A percentile compares a stretch with the other conserved stretches of the same genome.
These are phyloP conservation scores for Paragyromitra xinjiangensis DNA, from an alignment of 495 filamentous ascomycete genomes.

Conservation along the genomic window DNA sequence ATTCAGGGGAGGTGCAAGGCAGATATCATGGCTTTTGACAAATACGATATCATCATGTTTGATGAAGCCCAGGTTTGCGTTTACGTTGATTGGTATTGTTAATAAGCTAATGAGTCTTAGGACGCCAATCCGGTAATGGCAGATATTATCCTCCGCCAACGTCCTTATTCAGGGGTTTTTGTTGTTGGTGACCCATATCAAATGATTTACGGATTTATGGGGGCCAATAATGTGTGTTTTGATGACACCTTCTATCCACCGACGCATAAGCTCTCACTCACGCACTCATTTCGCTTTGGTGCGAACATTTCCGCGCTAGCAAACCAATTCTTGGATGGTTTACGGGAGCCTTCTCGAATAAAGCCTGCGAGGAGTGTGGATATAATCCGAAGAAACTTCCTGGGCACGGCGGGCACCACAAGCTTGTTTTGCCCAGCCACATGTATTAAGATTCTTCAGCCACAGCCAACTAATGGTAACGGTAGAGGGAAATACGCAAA, in stretches of 20 bases:
- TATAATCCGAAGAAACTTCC: neutral
- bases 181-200: constrained; percentile 49
- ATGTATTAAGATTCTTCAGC: neutral
- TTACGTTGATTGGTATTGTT: neutral
- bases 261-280: constrained; percentile 17
- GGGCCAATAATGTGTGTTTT: constrained; percentile 44
- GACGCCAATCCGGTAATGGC: constrained; percentile 43
- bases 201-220: constrained; percentile 47
- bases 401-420: neutral
- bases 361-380: constrained; percentile 15
- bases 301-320: constrained; percentile 24
- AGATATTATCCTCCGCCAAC: constrained; percentile 40
- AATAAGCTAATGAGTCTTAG: constrained; percentile 9
- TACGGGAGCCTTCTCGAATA: constrained; percentile 23
- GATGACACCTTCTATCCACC: constrained; percentile 35
- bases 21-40: constrained; percentile 30
- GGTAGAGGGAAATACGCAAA: neutral
- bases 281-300: constrained; percentile 51
- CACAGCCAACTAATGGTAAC: neutral
- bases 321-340: constrained; percentile 19
- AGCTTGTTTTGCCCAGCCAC: neutral
- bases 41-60: constrained; percentile 42
- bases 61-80: constrained; percentile 47
- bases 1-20: constrained; percentile 5
- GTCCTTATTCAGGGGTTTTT: constrained; percentile 16